Base-by-base conservation (phyloP, 306 rosid species). In the Rubus parviflorus region DNA sequence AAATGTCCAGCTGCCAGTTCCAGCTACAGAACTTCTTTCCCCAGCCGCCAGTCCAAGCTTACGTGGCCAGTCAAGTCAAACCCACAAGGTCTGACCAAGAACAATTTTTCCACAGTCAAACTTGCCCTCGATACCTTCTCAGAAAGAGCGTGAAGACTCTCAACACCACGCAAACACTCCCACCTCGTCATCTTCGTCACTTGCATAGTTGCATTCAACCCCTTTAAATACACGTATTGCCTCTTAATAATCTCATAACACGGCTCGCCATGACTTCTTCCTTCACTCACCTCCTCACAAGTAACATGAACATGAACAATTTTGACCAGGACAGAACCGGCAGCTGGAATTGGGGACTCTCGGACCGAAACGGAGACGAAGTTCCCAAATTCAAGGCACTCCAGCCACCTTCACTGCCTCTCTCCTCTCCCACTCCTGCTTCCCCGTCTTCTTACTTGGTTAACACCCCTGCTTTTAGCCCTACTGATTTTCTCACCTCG, bases 51-150 rank as follows among this genome's bases (percentile, higher is more conserved):
- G 48, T 65, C 70, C 30, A 65, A 64, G 69, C 71, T 68, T 17
- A n/a, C 66, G 78, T 17, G 86, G 53, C 82, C 40, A 81, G 93
- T 80, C 90, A 78, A 87, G 97, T 95, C 99, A 95, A 90, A 95
- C 73, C 91, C 96, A 87, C 97, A 87, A 87, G 72, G 68, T 85
- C 88, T 89, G 97, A 92, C 97, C 88, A 12, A 64, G 61, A 4
- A 4, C 1, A 13, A 19, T 5, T 12, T 81, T 95, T 95, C 99
- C 74, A 90, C 96, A 79, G 97, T 95, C 99, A 95, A 89, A 95
- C 82, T 75, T 88, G 25, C 64, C 22, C 46, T 52, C 6, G 8
- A 17, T 53, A 82, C 72, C 90, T 92, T 89, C 97, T 64, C 14
- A 82, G 95, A 90, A 94, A 46, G 63, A 68, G 75, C 90, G n/a